These are phyloP conservation scores for Colletotrichum euphorbiae DNA, from an alignment of 2,329 filamentous ascomycete species.

Conservation along the genomic window DNA sequence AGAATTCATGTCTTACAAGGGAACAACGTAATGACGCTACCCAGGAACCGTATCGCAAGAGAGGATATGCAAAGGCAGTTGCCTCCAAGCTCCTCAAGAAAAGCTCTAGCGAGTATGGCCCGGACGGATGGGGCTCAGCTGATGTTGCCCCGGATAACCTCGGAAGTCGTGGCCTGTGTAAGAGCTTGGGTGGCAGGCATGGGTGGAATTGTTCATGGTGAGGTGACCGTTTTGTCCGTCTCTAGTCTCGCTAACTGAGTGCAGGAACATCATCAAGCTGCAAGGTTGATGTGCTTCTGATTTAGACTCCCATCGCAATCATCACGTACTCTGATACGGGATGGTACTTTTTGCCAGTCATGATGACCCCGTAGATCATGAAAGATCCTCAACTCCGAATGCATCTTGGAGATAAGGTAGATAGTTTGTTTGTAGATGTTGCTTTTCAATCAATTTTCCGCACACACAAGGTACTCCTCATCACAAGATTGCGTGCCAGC, in stretches of 20 bases:
- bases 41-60: conserved; percentile 66
- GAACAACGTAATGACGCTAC: not conserved
- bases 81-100: conserved; percentile 68
- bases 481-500: conserved; percentile 1
- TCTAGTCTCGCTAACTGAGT: too few species aligned
- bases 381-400: too few species aligned
- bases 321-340: too few species aligned
- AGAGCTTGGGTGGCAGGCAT: conserved; percentile 67
- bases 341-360: too few species aligned
- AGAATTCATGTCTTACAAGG: too few species aligned
- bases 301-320: too few species aligned
- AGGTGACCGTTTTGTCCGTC: conserved; percentile 43
- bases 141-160: conserved; percentile 72
- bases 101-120: conserved; percentile 56
- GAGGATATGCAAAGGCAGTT: conserved; percentile 72
- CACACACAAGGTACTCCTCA: not conserved
- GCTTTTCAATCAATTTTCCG: not conserved
- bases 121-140: conserved; percentile 68
- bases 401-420: too few species aligned
- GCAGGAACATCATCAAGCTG: too few species aligned
- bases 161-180: conserved; percentile 72
- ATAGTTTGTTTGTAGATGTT: not conserved
- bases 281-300: too few species aligned
- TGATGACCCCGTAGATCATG: too few species aligned
- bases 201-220: conserved; percentile 71